Base-by-base conservation (phyloP, 345 rosid species). In the Balakata baccata region DNA sequence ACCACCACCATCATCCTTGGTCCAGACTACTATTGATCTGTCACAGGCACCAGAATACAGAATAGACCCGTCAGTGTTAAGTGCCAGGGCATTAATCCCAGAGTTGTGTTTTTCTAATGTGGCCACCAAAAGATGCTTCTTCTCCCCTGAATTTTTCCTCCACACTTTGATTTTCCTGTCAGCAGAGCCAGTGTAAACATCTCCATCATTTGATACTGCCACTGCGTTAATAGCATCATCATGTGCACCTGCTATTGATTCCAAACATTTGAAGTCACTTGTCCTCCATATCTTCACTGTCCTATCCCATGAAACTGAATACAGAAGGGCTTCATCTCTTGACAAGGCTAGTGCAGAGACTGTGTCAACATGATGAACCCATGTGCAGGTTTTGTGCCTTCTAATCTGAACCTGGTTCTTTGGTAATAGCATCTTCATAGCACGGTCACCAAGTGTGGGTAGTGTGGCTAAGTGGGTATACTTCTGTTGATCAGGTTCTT, bases 251-350 rank as follows among this genome's bases (percentile, higher is more conserved):
- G 89, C 71, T 37, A 94, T 76, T 3, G 98, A 94, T 66, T 94
- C 90, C 81, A 90, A 7, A 74, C 98, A 94, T 75, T 86, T 90
- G 87, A 92, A 94, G 80, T 90, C 95, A 0, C 77, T 66, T 2
- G 93, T 89, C 46, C 97, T 82, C 98, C 98, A 92, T 43, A 92
- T 82, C 65, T 94, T 94, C 79, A 94, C 84, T 12, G 98, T 87
- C 75, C 95, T 70, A 71, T 94, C 98, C 98, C 98, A 94, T 22
- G 98, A 94, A 29, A 92, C 95, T 0, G 98, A 94, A 69, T 90
- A 94, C 20, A 94, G 92, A 39, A 89, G 81, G 18, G 89, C 75
- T 69, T 83, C 87, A 62, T 94, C 95, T 34, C 69, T 78, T 12
- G 98, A 85, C 56, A 94, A 74, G 63, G 92, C 95, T 54, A 92